Conservation (phyloP, 2,329 filamentous ascomycete genomes). For the Hypoxylon sp. region DNA sequence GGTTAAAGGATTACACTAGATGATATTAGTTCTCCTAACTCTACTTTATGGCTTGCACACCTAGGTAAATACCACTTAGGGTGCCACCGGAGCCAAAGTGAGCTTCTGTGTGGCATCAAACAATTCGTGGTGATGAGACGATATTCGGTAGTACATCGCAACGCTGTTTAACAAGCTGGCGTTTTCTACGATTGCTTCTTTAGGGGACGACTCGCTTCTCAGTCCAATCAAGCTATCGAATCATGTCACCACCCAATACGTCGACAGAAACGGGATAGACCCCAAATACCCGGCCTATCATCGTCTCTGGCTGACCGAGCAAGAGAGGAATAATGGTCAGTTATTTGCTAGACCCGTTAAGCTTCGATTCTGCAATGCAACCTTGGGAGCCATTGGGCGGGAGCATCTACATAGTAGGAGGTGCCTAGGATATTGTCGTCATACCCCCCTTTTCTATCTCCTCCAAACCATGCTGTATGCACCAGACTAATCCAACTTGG, state of each 20-base stretch:
- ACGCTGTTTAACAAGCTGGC: constrained; percentile 11
- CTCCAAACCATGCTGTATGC: constrained; percentile 16
- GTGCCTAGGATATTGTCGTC: constrained; percentile 20
- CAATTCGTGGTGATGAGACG: not conserved
- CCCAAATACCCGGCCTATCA: constrained; percentile 20
- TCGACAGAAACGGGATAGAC: constrained; percentile 22
- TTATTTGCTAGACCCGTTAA: constrained; percentile 28
- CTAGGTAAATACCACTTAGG: no score
- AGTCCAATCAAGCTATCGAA: constrained; percentile 21
- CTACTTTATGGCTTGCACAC: no score
- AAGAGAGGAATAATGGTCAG: constrained; percentile 9
- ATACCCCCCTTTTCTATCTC: constrained; percentile 33
- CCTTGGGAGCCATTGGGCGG: constrained; percentile 21
- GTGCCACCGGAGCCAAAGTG: no score
- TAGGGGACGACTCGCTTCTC: constrained; percentile 28
- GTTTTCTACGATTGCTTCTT: constrained; percentile 25
- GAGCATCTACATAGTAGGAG: constrained; percentile 4
- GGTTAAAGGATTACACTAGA: no score
- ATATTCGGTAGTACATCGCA: constrained; percentile 8
- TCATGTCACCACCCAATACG: constrained; percentile 18
- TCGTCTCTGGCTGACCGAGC: constrained; percentile 23
- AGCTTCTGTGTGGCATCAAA: no score
- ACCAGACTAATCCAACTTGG: no score
- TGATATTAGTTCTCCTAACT: no score
- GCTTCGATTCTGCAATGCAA: constrained; percentile 31